Evolutionary conservation across 352 stramenopile species (phyloP).

Genomic region (Phytophthora rubi): DNA sequence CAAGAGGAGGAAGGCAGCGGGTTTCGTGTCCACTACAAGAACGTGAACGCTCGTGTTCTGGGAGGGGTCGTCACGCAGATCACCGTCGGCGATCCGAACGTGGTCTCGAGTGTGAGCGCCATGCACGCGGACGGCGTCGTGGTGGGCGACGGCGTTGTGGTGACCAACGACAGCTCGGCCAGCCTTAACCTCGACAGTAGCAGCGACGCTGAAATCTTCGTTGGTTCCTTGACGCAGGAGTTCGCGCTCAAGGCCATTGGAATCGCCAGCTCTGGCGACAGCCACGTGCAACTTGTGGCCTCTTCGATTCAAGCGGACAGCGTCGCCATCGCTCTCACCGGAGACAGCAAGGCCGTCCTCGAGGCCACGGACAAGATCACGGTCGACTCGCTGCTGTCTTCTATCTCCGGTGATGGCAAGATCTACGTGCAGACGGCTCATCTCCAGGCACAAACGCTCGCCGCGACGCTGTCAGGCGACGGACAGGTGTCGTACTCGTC

Average conservation of each 20-base stretch:
- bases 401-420: constrained; percentile 31
- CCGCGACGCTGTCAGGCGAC: constrained; percentile 23
- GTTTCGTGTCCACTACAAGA: constrained; percentile 52
- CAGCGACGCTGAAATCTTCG: constrained; percentile 25
- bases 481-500: constrained; percentile 32
- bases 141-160: constrained; percentile 43
- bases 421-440: constrained; percentile 33
- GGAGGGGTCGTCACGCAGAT: constrained; percentile 44
- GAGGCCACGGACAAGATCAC: constrained; percentile 18
- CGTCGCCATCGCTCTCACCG: constrained; percentile 17
- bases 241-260: constrained; percentile 18
- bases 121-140: constrained; percentile 28
- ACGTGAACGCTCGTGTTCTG: constrained; percentile 37
- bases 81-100: constrained; percentile 32
- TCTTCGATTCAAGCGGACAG: constrained; percentile 28
- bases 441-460: constrained; percentile 22
- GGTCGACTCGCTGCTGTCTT: constrained; percentile 18
- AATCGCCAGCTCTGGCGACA: constrained; percentile 28
- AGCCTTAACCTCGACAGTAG: constrained; percentile 33
- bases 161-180: constrained; percentile 37
- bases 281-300: constrained; percentile 29
- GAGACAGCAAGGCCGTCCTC: constrained; percentile 23
- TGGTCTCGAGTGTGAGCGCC: constrained; percentile 23
- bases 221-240: constrained; percentile 20
- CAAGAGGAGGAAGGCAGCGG: constrained; percentile 28